These are phyloP conservation scores for Forsythia viridissima DNA, from an alignment of 257 asterid genomes.

Conservation along the genomic window DNA sequence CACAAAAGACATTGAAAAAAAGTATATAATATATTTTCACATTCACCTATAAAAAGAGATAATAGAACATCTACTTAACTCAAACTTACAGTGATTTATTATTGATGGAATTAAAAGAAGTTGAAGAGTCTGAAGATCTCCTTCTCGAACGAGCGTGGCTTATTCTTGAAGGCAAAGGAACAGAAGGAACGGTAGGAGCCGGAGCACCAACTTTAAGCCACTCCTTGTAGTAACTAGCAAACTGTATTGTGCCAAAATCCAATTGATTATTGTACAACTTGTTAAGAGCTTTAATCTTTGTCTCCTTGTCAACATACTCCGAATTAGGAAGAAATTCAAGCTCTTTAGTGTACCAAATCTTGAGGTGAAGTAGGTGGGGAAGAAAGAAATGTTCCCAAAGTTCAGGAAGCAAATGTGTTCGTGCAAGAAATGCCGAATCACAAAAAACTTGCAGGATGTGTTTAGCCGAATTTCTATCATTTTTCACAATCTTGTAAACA, in stretches of 20 bases:
- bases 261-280: constrained; percentile 50
- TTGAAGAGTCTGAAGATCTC: constrained; percentile 50
- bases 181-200: constrained; percentile 65
- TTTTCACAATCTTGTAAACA: constrained; percentile 55
- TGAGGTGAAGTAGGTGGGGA: constrained; percentile 84
- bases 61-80: background rate
- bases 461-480: constrained; percentile 58
- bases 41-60: background rate
- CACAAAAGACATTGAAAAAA: background rate
- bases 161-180: constrained; percentile 55
- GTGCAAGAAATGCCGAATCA: constrained; percentile 62
- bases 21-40: background rate
- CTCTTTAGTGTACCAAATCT: constrained; percentile 71
- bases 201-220: constrained; percentile 78
- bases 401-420: constrained; percentile 71
- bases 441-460: constrained; percentile 60
- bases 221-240: constrained; percentile 67
- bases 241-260: constrained; percentile 65
- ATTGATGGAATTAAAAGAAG: constrained; percentile 37
- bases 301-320: constrained; percentile 35
- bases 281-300: constrained; percentile 43
- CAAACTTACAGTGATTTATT: constrained; percentile 64
- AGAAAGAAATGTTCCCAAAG: constrained; percentile 86
- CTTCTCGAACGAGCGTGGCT: constrained; percentile 47
- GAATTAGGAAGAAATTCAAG: constrained; percentile 42